A percentile compares a stretch with the other conserved stretches of the same genome.
Evolutionary conservation across 208 protist species (phyloP).

Genomic region (Acanthamoeba royreba): DNA sequence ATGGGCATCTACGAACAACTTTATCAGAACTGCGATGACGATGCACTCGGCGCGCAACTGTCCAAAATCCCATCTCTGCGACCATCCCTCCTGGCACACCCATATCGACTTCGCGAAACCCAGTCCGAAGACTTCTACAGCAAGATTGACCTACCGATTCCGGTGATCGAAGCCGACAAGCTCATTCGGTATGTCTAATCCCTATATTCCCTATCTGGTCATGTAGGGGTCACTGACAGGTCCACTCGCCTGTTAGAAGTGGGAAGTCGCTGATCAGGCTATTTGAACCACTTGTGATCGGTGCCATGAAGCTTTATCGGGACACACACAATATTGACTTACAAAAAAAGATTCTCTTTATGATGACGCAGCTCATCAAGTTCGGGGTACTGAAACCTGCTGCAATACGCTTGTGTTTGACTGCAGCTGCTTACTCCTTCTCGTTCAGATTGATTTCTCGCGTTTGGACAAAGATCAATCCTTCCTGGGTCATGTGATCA

Average conservation of each 20-base stretch:
- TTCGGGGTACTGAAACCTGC: background rate
- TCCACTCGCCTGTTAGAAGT: background rate
- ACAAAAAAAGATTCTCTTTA: background rate
- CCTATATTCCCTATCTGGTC: too few species aligned
- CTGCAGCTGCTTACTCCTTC: background rate
- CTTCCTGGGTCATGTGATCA: slow-evolving; percentile 37
- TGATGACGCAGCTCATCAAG: slow-evolving; percentile 37
- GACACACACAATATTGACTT: background rate
- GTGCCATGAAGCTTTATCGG: background rate
- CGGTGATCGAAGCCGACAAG: slow-evolving; percentile 38
- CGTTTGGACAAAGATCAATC: slow-evolving; percentile 32
- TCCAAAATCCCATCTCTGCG: background rate
- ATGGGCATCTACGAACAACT: slow-evolving; percentile 1
- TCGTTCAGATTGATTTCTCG: slow-evolving; percentile 23
- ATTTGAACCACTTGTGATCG: slow-evolving; percentile 38
- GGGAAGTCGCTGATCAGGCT: slow-evolving; percentile 5
- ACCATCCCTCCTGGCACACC: background rate
- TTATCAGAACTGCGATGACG: background rate
- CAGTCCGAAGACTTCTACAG: slow-evolving; percentile 37
- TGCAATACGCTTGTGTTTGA: background rate
- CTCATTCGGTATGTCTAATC: slow-evolving; percentile 35
- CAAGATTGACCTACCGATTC: background rate
- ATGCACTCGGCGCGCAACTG: background rate
- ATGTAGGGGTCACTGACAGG: too few species aligned
- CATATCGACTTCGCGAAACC: background rate